These are phyloP conservation scores for Lecanicillium sp. DNA, from an alignment of 2,329 filamentous ascomycete genomes.

Conservation along the genomic window DNA sequence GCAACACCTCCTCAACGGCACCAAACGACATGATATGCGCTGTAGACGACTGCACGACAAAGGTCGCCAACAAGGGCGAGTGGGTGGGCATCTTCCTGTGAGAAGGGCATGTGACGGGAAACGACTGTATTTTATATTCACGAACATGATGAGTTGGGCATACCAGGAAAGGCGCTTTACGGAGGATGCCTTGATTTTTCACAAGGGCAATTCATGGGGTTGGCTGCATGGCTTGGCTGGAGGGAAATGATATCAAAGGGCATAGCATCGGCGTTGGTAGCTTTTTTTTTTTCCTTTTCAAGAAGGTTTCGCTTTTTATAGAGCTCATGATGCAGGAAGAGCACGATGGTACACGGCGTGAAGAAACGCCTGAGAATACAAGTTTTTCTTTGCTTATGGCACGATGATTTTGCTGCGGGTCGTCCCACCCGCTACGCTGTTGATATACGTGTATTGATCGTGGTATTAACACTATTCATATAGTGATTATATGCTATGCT, in stretches of 20 bases:
- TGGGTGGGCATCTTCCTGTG: constrained; percentile 57
- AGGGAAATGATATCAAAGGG: too few relatives aligned
- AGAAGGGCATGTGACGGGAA: constrained; percentile 9
- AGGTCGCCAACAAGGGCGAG: constrained; percentile 44
- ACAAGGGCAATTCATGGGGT: background rate
- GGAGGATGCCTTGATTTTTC: too few relatives aligned
- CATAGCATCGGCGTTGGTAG: background rate
- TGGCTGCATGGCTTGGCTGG: too few relatives aligned
- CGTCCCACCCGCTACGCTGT: background rate
- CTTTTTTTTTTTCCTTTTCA: background rate
- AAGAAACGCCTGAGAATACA: too few relatives aligned
- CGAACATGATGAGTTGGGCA: background rate
- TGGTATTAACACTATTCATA: too few relatives aligned
- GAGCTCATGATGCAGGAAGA: too few relatives aligned
- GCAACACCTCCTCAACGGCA: constrained; percentile 16
- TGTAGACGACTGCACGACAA: constrained; percentile 48
- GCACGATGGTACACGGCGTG: too few relatives aligned
- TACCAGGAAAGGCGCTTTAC: background rate
- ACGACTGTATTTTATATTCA: constrained; percentile 3
- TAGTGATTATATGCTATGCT: too few relatives aligned
- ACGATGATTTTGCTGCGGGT: too few relatives aligned
- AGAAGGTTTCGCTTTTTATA: background rate
- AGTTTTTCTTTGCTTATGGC: too few relatives aligned
- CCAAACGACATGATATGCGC: constrained; percentile 39
- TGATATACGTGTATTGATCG: too few relatives aligned